Percentiles rank a stretch among this genome's conserved stretches.
Conservation (phyloP, 208 protist species). For the Wallacemonas sp. region DNA sequence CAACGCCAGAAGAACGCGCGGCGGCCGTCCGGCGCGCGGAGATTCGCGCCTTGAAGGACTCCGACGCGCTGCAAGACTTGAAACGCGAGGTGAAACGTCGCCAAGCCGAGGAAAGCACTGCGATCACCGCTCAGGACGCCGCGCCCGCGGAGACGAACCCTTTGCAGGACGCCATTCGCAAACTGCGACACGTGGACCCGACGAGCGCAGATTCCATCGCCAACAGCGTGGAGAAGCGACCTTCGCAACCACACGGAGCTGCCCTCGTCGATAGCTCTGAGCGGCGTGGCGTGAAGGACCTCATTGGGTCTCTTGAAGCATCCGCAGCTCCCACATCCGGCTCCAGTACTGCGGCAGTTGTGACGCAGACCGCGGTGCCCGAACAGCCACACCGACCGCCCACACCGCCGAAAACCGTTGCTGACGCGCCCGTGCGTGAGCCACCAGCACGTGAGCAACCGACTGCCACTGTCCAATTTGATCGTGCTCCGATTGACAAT, state of each 20-base stretch:
- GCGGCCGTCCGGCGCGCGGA: slow-evolving; percentile 38
- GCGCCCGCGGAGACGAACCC: background rate
- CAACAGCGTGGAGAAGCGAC: background rate
- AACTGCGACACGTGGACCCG: slow-evolving; percentile 15
- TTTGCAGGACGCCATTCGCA: slow-evolving; percentile 5
- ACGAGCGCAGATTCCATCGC: background rate
- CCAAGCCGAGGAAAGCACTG: background rate
- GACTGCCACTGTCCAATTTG: background rate
- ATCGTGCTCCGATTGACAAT: slow-evolving; percentile 1
- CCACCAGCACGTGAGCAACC: background rate
- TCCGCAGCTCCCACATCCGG: too few species aligned
- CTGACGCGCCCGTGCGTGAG: background rate
- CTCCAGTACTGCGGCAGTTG: too few species aligned
- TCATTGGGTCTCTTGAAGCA: background rate
- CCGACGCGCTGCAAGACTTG: slow-evolving; percentile 33
- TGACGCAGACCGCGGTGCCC: background rate
- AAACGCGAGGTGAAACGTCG: slow-evolving; percentile 16
- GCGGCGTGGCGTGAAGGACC: background rate
- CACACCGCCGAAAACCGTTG: background rate
- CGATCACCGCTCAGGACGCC: background rate
- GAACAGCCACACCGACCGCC: background rate
- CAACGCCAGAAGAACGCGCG: slow-evolving; percentile 34
- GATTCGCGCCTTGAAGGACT: slow-evolving; percentile 35
- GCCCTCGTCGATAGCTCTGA: background rate
- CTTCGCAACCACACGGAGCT: background rate